Conservation (phyloP, 306 rosid genomes). For the Notholithocarpus densiflorus region DNA sequence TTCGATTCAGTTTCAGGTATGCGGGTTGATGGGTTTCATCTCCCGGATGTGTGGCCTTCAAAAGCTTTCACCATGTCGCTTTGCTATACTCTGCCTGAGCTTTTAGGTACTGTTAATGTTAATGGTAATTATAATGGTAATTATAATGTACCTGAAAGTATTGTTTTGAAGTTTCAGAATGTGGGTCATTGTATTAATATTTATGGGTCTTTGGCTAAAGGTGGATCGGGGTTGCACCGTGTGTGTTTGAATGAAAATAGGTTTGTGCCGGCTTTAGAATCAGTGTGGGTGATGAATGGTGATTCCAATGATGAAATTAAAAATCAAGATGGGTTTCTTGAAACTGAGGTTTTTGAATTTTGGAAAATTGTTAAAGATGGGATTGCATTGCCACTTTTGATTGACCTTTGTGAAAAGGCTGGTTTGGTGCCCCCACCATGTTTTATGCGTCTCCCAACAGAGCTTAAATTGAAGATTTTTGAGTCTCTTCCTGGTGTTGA, state of each 20-base stretch:
- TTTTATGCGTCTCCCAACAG: conserved; percentile 64
- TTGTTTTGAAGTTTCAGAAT: conserved; percentile 55
- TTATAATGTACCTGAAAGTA: conserved; percentile 17
- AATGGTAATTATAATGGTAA: conserved; percentile 10
- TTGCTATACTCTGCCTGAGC: conserved; percentile 60
- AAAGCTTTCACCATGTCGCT: conserved; percentile 39
- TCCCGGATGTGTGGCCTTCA: conserved; percentile 40
- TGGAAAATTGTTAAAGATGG: conserved; percentile 80
- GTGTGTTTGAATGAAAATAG: conserved; percentile 46
- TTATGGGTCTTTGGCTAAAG: conserved; percentile 49
- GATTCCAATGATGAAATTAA: conserved; percentile 17
- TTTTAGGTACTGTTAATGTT: conserved; percentile 10
- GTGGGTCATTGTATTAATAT: conserved; percentile 55
- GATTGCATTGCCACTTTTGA: conserved; percentile 68
- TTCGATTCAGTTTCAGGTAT: conserved; percentile 36
- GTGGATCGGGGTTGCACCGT: conserved; percentile 35
- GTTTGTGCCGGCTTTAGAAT: conserved; percentile 34
- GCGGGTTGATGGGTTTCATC: conserved; percentile 21
- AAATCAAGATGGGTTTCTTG: conserved; percentile 14
- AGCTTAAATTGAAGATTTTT: conserved; percentile 60
- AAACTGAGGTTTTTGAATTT: conserved; percentile 45
- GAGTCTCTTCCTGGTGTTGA: conserved; percentile 57
- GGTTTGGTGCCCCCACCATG: conserved; percentile 62
- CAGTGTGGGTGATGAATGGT: conserved; percentile 26
- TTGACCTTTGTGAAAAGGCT: conserved; percentile 66